A percentile compares a stretch with the other conserved stretches of the same genome.
These are phyloP conservation scores for Aspergillus tubingensis DNA, from an alignment of 2,329 filamentous ascomycete genomes.

Conservation along the genomic window DNA sequence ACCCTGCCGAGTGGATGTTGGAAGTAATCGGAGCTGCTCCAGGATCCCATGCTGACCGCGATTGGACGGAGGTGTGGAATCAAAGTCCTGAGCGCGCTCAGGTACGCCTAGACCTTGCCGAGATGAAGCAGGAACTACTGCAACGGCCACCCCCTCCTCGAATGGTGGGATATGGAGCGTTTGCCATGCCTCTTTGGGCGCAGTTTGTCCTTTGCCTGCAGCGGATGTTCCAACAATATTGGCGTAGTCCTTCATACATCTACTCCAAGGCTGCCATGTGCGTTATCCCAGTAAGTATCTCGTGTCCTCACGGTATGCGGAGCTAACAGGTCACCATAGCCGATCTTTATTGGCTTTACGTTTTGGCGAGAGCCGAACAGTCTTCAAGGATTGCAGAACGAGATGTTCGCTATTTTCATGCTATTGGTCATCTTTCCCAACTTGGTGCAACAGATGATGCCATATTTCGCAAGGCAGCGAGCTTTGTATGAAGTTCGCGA, in stretches of 20 bases:
- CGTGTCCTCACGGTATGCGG: conserved; percentile 37
- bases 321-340: conserved; percentile 43
- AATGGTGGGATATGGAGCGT: conserved; percentile 68
- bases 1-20: conserved; percentile 70
- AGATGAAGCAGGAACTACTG: conserved; percentile 34
- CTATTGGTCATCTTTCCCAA: conserved; percentile 72
- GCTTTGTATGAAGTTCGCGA: conserved; percentile 60
- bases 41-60: conserved; percentile 59
- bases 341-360: conserved; percentile 77
- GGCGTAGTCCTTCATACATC: conserved; percentile 84
- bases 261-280: conserved; percentile 76
- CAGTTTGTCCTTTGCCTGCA: conserved; percentile 69
- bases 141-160: conserved; percentile 34
- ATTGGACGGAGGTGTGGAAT: conserved; percentile 65
- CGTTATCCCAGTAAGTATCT: conserved; percentile 61
- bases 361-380: conserved; percentile 73
- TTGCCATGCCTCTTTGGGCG: conserved; percentile 69
- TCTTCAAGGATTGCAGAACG: conserved; percentile 81
- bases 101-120: conserved; percentile 51
- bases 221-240: conserved; percentile 86
- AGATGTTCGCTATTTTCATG: conserved; percentile 88
- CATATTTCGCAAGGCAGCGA: conserved; percentile 57
- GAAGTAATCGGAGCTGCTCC: conserved; percentile 59
- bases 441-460: conserved; percentile 53
- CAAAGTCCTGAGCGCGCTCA: conserved; percentile 55